A percentile compares a stretch with the other conserved stretches of the same genome.
These are phyloP conservation scores for Mortierella sp. DNA, from an alignment of 371 early-diverging fungal species.

Conservation along the genomic window DNA sequence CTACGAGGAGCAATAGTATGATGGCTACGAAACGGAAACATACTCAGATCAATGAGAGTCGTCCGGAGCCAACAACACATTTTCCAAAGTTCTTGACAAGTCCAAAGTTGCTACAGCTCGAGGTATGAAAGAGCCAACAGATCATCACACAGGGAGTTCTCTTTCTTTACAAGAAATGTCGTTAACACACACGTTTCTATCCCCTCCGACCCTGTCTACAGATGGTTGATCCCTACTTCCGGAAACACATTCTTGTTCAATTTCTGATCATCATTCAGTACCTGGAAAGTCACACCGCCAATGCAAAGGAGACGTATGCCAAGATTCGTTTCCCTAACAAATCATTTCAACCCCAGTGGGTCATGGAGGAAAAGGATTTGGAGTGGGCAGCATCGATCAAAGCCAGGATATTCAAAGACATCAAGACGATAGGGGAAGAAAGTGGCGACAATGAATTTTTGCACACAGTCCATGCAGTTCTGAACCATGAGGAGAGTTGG, in stretches of 20 bases:
- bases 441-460: constrained; percentile 29
- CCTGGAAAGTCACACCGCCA: constrained; percentile 47
- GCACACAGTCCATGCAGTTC: constrained; percentile 16
- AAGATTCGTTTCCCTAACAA: constrained; percentile 54
- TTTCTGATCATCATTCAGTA: constrained; percentile 78
- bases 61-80: constrained; percentile 57
- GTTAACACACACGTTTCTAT: not conserved
- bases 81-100: constrained; percentile 83
- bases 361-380: constrained; percentile 26
- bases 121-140: constrained; percentile 56
- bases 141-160: not conserved
- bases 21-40: constrained; percentile 31
- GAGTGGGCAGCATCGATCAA: constrained; percentile 30
- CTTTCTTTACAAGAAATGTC: not conserved
- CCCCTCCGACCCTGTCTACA: constrained; percentile 24
- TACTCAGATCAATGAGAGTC: constrained; percentile 12
- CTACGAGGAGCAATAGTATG: not conserved
- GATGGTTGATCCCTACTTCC: constrained; percentile 73
- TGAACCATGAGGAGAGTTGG: constrained; percentile 40
- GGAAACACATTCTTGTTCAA: constrained; percentile 85
- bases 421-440: constrained; percentile 23
- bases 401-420: constrained; percentile 23
- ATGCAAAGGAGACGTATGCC: constrained; percentile 33
- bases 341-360: constrained; percentile 36
- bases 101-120: constrained; percentile 73